These are phyloP conservation scores for Fusarium cyanostomum DNA, from an alignment of 2,329 filamentous ascomycete genomes.

Conservation along the genomic window DNA sequence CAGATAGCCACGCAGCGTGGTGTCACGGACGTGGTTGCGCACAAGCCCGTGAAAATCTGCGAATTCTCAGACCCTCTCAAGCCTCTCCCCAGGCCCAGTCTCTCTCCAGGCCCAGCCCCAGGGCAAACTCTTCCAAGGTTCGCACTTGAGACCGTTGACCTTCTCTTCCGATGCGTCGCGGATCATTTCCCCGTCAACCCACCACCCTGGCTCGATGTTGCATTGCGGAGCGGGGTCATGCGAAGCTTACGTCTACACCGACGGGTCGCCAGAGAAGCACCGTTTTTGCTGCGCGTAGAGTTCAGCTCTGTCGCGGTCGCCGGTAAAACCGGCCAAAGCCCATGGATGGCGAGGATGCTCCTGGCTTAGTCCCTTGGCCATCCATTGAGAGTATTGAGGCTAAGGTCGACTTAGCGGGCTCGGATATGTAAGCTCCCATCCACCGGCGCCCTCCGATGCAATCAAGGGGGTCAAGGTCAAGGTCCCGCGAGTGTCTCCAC, in stretches of 20 bases:
- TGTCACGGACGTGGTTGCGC: conserved; percentile 13
- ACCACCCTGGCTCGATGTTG: conserved; percentile 21
- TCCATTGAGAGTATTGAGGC: not conserved
- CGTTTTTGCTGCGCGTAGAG: conserved; percentile 10
- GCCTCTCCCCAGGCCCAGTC: not conserved
- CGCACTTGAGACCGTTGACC: conserved; percentile 9
- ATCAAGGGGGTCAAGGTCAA: not conserved
- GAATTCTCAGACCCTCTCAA: too few species aligned
- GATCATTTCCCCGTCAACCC: conserved; percentile 30
- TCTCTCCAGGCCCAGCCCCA: not conserved
- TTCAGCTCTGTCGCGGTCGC: not conserved
- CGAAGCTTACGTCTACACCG: conserved; percentile 19
- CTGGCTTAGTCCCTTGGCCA: conserved; percentile 10
- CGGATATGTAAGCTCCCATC: not conserved
- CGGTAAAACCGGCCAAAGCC: not conserved
- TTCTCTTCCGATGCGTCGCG: conserved; percentile 30
- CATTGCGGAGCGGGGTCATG: conserved; percentile 32
- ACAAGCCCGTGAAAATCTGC: not conserved
- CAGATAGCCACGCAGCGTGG: conserved; percentile 21
- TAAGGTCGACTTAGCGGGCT: conserved; percentile 6
- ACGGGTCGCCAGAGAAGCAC: conserved; percentile 18
- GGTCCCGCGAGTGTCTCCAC: not conserved
- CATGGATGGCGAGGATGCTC: conserved; percentile 5
- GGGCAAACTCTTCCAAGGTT: conserved; percentile 4
- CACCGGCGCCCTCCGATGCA: conserved; percentile 30